Evolutionary conservation across 2,329 filamentous ascomycete species (phyloP), one percentile per base, ranked within the genome.

Genomic region (Purpureocillium takamizusanense): DNA sequence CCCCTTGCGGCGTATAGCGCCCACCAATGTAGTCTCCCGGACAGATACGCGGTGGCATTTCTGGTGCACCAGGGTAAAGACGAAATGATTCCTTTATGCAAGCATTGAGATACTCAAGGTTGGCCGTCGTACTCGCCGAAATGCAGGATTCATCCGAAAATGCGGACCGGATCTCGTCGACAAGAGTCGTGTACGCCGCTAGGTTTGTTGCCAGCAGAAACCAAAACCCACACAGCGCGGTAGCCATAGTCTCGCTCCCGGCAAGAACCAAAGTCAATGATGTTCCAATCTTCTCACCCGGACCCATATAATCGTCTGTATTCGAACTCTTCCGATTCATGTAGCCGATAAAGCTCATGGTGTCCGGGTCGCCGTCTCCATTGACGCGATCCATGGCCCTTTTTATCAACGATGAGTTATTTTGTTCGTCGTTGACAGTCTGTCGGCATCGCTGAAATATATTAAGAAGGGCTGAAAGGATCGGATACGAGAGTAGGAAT

Each of bases 11-110:
- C 2, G 67, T 48, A 16, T 50, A 58, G 52, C 39, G 33, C 8
- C 54, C 56, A n/a, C 52, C 49, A 34, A 66, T 48, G 4, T 38
- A 48, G 1, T 52, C 55, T 4, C 64, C 63, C 59, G 17, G 46
- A 35, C 44, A 59, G 4, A 44, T 10, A 15, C 51, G 38, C 38
- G 10, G 59, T 46, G 15, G 58, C 42, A 15, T 54, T 43, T 50
- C 63, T 32, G 47, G 40, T 3, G 46, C 46, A 2, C 50, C 51
- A 9, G 65, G 63, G 37, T 63, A 68, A 10, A 65, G 44, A 11
- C 69, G 54, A 21, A 72, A 49, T 3, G 51, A 52, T 49, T 72
- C 68, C 1, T 68, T 54, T 10, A 70, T 43, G 23, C 52, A 56
- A 2, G 65, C 66, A 12, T 57, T 47, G 27, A 70, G 65, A 38